Evolutionary conservation across 2,329 filamentous ascomycete genomes (phyloP), one percentile per base, ranked within the genome.

Genomic region (Fusarium gaditjirri): DNA sequence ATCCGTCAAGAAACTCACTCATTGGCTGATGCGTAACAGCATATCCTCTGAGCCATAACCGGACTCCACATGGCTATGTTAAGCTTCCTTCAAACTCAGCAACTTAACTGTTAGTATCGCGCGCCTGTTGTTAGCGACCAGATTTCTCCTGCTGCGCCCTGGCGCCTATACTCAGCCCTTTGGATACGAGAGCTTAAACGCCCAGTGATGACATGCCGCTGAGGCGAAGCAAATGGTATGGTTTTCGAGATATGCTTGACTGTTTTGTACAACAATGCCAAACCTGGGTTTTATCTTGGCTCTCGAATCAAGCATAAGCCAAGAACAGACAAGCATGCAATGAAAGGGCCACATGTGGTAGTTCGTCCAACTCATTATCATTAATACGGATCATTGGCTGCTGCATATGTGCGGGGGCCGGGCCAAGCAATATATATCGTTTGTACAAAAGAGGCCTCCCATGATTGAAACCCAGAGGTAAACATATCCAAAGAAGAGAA

Each of bases 321-420:
- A 29, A 35, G n/a, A 27, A 49, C 25, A 43, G 29, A 62, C n/a
- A 52, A 44, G 11, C 35, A 46, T 35, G 43, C 31, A 49, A 23
- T 50, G 31, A n/a, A 39, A 55, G 42, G 46, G 44, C 31, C 21
- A 57, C 19, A 59, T 43, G 29, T 41, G 46, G 41, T 55, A 57
- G 36, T 65, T 73, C 75, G 67, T 76, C 55, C 69, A 75, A 71
- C 63, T 65, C 75, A 75, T 77, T 77, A 77, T 77, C 75, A 77
- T 77, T 76, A 76, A 64, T 57, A 60, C 62, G 50, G 57, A 52
- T 70, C 46, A 61, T 61, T 72, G 50, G 52, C 62, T 43, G 31
- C 44, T 62, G 60, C 68, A 72, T 71, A 67, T 71, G 63, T 56
- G 47, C 42, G 53, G 53, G 49, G 70, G 55, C 68, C 39, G 36